phyloP scores from a whole-genome alignment of 257 asterid species.

The Solanum ossicruentum region DNA sequence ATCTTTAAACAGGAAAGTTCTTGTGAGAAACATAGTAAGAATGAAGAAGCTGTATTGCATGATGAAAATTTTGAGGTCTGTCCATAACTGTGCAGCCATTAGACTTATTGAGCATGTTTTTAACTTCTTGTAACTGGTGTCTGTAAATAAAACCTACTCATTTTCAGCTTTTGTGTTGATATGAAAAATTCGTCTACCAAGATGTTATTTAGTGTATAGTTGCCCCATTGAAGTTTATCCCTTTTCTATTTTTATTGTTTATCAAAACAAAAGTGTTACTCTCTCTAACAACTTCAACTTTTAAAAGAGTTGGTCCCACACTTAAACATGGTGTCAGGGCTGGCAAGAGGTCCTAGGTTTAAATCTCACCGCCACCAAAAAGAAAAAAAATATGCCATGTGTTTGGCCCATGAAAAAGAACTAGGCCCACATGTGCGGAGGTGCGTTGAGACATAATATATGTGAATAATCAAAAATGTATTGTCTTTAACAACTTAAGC shows the following conservation, averaged over 20 bases:
- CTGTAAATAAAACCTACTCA: neutral
- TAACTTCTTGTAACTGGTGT: neutral
- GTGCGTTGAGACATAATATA: neutral
- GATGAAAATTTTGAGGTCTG: neutral
- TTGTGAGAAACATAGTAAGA: neutral
- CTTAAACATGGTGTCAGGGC: neutral
- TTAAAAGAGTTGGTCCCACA: neutral
- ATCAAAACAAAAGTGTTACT: neutral
- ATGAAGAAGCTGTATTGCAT: neutral
- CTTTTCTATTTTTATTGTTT: neutral
- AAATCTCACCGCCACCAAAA: neutral
- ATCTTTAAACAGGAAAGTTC: neutral
- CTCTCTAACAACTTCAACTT: neutral
- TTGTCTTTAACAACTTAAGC: neutral
- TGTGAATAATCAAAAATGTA: neutral
- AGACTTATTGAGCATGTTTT: neutral
- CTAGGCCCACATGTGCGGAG: neutral
- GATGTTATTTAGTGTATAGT: neutral
- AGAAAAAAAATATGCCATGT: neutral
- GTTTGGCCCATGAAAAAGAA: neutral
- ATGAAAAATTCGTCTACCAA: neutral
- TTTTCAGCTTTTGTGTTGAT: neutral
- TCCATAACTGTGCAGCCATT: neutral
- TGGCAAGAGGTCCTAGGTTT: neutral
- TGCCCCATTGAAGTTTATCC: neutral